Evolutionary conservation across 208 protist species (phyloP).

Genomic region (Trypanosoma platydactyli): DNA sequence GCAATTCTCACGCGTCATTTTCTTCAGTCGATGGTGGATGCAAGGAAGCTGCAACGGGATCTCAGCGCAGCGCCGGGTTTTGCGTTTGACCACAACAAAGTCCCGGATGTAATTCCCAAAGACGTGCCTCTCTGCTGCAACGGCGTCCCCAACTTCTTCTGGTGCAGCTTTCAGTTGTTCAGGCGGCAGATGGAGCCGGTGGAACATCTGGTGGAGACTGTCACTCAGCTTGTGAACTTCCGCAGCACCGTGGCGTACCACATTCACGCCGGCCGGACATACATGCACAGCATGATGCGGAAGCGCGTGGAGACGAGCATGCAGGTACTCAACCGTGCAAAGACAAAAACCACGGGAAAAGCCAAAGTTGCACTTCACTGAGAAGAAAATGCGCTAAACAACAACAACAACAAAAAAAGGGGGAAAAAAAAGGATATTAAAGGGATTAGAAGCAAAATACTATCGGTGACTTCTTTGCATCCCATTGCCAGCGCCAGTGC

Average conservation of each 20-base stretch:
- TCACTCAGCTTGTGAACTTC: constrained; percentile 37
- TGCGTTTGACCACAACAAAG: constrained; percentile 25
- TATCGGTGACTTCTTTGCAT: too few relatives aligned
- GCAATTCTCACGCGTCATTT: constrained; percentile 23
- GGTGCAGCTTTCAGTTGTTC: constrained; percentile 42
- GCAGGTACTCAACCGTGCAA: constrained; percentile 32
- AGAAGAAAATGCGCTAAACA: not conserved
- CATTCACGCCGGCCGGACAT: constrained; percentile 26
- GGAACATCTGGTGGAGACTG: constrained; percentile 20
- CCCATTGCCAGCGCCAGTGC: too few relatives aligned
- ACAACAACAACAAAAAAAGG: too few relatives aligned
- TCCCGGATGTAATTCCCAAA: constrained; percentile 16
- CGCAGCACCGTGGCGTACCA: constrained; percentile 31
- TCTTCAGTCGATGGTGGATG: constrained; percentile 31
- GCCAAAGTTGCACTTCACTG: constrained; percentile 23
- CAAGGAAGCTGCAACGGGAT: constrained; percentile 20
- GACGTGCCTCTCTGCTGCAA: not conserved
- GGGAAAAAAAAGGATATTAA: too few relatives aligned
- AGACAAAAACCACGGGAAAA: constrained; percentile 26
- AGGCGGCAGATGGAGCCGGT: constrained; percentile 26
- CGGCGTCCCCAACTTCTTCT: constrained; percentile 21
- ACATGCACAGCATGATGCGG: constrained; percentile 38
- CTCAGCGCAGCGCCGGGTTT: constrained; percentile 28
- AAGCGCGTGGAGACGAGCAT: constrained; percentile 31
- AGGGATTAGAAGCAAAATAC: too few relatives aligned